Conservation (phyloP, 2,329 filamentous ascomycete genomes). For the Pseudogymnoascus sp. region DNA sequence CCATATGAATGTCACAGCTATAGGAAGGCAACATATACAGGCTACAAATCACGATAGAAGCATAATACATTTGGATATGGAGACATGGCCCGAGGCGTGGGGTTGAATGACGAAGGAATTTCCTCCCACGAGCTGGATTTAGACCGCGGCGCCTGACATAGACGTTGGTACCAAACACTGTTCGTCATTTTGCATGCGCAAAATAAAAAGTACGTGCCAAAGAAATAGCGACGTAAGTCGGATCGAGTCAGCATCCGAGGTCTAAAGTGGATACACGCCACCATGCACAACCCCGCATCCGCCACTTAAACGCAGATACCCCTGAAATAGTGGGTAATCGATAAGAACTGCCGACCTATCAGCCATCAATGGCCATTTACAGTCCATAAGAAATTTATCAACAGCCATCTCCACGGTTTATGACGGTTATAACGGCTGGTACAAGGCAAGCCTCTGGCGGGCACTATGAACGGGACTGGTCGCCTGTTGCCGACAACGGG, state of each 20-base stretch:
- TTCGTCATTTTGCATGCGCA: neutral
- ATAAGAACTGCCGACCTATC: neutral
- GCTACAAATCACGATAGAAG: neutral
- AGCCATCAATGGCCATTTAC: neutral
- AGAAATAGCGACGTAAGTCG: neutral
- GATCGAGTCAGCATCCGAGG: neutral
- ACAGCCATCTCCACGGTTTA: neutral
- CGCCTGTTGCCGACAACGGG: neutral
- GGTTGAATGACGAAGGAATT: neutral
- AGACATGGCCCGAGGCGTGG: conserved; percentile 3
- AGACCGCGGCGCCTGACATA: conserved; percentile 4
- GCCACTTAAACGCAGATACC: neutral
- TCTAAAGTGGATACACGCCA: neutral
- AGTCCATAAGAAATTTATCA: neutral
- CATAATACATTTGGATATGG: neutral
- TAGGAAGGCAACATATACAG: neutral
- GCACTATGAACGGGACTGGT: neutral
- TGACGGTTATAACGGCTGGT: neutral
- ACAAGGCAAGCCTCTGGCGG: neutral
- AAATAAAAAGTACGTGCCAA: neutral
- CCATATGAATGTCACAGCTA: neutral
- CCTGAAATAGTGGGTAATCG: neutral
- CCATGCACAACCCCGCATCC: neutral
- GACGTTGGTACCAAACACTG: neutral
- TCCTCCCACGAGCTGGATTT: neutral